Evolutionary conservation across 768 basidiomycete genomes (phyloP).

Genomic region (Cystobasidium tubakii): DNA sequence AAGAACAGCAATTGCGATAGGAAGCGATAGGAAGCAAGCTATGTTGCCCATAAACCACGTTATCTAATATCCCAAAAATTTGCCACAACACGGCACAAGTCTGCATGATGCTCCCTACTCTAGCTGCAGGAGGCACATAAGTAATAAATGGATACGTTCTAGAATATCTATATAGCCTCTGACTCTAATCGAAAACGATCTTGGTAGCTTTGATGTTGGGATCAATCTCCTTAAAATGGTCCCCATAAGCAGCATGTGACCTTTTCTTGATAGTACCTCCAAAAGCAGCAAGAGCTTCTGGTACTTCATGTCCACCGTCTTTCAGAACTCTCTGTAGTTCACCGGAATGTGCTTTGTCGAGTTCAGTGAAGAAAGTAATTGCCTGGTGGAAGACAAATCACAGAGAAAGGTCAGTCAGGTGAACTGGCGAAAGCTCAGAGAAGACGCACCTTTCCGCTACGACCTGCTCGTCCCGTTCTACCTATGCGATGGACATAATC

Average conservation of each 20-base stretch:
- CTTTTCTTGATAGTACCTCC: constrained; percentile 88
- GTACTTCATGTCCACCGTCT: constrained; percentile 72
- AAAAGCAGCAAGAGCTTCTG: constrained; percentile 72
- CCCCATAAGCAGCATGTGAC: constrained; percentile 61
- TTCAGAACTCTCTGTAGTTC: constrained; percentile 84
- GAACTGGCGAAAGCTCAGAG: neutral
- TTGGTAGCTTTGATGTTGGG: constrained; percentile 52
- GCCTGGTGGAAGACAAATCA: constrained; percentile 54
- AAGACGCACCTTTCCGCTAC: constrained; percentile 55
- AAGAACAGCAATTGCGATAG: too few relatives aligned
- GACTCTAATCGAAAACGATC: constrained; percentile 55
- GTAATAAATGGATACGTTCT: too few relatives aligned
- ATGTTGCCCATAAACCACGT: too few relatives aligned
- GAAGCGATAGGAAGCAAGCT: too few relatives aligned
- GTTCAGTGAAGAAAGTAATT: constrained; percentile 95
- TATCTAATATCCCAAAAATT: too few relatives aligned
- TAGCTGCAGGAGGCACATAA: too few relatives aligned
- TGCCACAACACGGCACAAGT: too few relatives aligned
- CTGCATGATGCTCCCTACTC: too few relatives aligned
- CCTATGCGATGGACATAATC: constrained; percentile 66
- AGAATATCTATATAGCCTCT: too few relatives aligned
- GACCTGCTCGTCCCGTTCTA: constrained; percentile 83
- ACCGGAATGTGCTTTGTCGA: constrained; percentile 62
- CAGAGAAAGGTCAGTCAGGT: neutral
- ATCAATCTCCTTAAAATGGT: constrained; percentile 54